Evolutionary conservation across 2,329 filamentous ascomycete species (phyloP), one percentile per base, ranked within the genome.

Genomic region (Trichophaea hybrida): DNA sequence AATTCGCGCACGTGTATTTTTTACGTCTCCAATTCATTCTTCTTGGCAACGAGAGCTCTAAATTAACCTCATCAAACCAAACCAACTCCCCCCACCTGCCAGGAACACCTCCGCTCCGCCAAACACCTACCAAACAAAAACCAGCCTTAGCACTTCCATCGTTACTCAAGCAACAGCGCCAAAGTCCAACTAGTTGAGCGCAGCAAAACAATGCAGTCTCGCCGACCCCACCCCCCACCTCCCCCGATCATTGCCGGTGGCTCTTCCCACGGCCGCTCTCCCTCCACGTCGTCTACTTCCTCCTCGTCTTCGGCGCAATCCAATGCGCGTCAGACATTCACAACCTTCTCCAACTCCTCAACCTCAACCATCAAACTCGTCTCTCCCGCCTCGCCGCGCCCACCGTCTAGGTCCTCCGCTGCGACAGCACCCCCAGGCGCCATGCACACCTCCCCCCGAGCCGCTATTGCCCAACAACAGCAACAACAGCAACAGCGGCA

Each of bases 221-320:
- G 34, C 50, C 50, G 50, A 10, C 50, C 50, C 32, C 31, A 37
- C 7, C 50, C 8, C 50, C 53, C 53, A 10, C 46, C 12, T 35
- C 56, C 56, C 54, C 56, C 56, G 8, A 24, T 44, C 15, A 24
- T 35, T 35, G 58, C 38, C 59, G 57, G 51, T 40, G 57, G 13
- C 38, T 46, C 34, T 17, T 43, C 8, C 7, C 63, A 65, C 48
- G 62, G 55, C 35, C 64, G 64, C 50, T 67, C 66, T 6, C 65
- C 66, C 60, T 77, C 75, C 58, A 76, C 74, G 57, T 73, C 72
- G 52, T 71, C 69, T 61, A 73, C 71, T 55, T 72, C 74, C 59
- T 77, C 75, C 4, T 69, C 70, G 33, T 72, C 71, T 10, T 76
- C 74, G 50, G 73, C 73, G 66, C 70, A 74, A 60, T 34, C 17